These are phyloP conservation scores for Carex littledalei DNA, from an alignment of 176 grass and related monocot species.

Conservation along the genomic window DNA sequence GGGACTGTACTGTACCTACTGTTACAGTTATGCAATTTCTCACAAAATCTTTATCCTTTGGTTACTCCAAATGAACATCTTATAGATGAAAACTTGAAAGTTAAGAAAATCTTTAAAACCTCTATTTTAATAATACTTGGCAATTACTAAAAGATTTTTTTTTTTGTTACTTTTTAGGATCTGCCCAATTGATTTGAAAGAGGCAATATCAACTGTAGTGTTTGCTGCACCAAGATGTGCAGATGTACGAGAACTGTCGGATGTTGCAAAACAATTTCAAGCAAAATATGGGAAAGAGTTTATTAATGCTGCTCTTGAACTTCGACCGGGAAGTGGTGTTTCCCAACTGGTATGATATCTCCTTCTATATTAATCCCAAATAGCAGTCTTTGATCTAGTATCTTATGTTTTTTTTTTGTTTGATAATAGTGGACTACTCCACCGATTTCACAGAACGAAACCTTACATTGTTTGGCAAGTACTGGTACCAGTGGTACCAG, in stretches of 20 bases:
- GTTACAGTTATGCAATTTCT: not conserved
- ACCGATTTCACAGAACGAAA: no score
- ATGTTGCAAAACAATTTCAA: constrained; percentile 28
- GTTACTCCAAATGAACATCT: not conserved
- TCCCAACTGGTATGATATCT: constrained; percentile 25
- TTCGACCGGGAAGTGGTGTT: constrained; percentile 36
- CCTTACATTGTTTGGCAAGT: no score
- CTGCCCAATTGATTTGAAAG: constrained; percentile 40
- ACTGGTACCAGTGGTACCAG: no score
- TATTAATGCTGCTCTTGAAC: constrained; percentile 17
- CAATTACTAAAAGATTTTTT: not conserved
- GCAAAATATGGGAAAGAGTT: constrained; percentile 45
- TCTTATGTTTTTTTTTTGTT: not conserved
- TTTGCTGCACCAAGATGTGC: constrained; percentile 40
- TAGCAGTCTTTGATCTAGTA: not conserved
- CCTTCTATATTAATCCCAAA: not conserved
- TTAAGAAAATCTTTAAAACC: not conserved
- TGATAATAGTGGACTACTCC: no score
- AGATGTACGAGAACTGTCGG: constrained; percentile 32
- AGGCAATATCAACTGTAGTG: constrained; percentile 30
- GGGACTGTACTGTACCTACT: not conserved
- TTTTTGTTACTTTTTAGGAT: constrained; percentile 11
- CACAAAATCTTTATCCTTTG: not conserved
- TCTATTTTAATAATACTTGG: not conserved
- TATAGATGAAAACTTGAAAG: not conserved